Conservation (phyloP, 257 asterid genomes). For the Solanum tarapatanum region DNA sequence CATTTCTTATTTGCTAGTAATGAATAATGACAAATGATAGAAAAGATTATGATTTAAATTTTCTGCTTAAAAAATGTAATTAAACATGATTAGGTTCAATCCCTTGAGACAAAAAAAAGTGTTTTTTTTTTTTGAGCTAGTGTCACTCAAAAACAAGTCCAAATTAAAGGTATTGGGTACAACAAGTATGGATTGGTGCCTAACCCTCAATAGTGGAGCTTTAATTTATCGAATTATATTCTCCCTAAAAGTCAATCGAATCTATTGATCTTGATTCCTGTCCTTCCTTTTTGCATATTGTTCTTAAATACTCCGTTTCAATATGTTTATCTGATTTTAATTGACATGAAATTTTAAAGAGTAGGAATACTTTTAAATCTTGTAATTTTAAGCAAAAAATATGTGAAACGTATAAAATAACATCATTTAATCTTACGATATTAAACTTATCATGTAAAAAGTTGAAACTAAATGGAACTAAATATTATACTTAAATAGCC, state of each 20-base stretch:
- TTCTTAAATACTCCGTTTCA: not conserved
- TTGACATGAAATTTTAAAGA: not conserved
- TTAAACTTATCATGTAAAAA: not conserved
- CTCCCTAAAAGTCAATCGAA: conserved; percentile 6
- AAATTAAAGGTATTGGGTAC: not conserved
- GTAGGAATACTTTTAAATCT: too few relatives aligned
- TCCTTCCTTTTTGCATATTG: not conserved
- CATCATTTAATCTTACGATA: not conserved
- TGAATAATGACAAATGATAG: not conserved
- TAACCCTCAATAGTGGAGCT: not conserved
- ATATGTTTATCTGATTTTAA: not conserved
- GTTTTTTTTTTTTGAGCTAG: not conserved
- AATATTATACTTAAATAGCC: too few relatives aligned
- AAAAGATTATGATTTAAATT: not conserved
- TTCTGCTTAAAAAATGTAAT: not conserved
- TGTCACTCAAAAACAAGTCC: not conserved
- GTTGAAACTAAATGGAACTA: not conserved
- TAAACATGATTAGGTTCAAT: not conserved
- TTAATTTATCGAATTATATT: not conserved
- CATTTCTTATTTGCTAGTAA: not conserved
- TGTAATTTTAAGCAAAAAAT: too few relatives aligned
- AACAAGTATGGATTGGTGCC: not conserved
- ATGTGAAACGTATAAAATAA: too few relatives aligned
- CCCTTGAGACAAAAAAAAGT: not conserved
- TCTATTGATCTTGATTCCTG: conserved; percentile 4